Evolutionary conservation across 164 flowering plant species (phyloP).

Genomic region (Annona cherimola): DNA sequence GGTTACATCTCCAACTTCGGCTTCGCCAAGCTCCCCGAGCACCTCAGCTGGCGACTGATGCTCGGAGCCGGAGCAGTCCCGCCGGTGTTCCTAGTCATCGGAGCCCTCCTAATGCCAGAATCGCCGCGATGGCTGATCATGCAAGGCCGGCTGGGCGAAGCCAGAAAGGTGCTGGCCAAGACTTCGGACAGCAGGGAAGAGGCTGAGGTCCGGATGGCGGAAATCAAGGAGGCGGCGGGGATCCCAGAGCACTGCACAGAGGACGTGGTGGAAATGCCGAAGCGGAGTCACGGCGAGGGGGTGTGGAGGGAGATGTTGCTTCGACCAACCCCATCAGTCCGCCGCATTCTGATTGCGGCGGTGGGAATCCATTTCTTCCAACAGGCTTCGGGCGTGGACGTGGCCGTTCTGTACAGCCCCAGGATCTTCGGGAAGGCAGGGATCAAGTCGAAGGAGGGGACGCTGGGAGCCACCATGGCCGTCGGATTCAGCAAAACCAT

Average conservation of each 20-base stretch:
- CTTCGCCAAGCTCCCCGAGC: conserved; percentile 41
- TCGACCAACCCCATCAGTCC: conserved; percentile 55
- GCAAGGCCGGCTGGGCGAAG: conserved; percentile 69
- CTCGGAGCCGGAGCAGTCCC: conserved; percentile 73
- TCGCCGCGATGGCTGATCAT: conserved; percentile 81
- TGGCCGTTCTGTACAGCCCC: conserved; percentile 68
- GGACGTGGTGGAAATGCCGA: conserved; percentile 40
- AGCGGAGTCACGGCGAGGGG: conserved; percentile 34
- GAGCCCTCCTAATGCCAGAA: conserved; percentile 63
- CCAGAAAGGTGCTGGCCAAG: conserved; percentile 42
- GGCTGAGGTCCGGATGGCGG: conserved; percentile 41
- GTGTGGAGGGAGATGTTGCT: conserved; percentile 63
- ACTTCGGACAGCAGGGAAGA: conserved; percentile 52
- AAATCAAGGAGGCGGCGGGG: conserved; percentile 63
- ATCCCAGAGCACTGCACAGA: conserved; percentile 42
- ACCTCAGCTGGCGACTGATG: conserved; percentile 68
- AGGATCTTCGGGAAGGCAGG: conserved; percentile 62
- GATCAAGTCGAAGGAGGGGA: conserved; percentile 18
- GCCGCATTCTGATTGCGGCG: conserved; percentile 47
- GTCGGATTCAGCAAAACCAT: conserved; percentile 59
- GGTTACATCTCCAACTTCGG: conserved; percentile 71
- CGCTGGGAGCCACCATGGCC: conserved; percentile 56
- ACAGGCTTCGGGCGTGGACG: conserved; percentile 59
- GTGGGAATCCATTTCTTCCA: conserved; percentile 76
- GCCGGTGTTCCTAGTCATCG: conserved; percentile 36